Base-by-base conservation (phyloP, 371 early-diverging fungal species). In the Apophysomyces trapeziformis region DNA sequence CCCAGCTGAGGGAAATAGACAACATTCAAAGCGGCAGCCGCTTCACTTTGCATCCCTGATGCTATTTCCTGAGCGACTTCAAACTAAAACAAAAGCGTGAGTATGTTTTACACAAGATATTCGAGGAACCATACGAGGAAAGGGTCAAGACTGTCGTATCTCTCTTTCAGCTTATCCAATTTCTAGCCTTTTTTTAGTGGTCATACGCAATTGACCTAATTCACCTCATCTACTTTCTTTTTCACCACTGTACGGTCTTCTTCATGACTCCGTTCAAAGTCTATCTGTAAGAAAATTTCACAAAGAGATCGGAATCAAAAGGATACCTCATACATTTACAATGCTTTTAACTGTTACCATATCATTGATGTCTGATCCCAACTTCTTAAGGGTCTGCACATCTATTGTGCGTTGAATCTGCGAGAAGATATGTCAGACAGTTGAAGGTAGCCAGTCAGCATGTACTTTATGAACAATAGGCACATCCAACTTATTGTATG, bases 1-100 rank as follows among this genome's bases (percentile, higher is more conserved):
- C 94, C 94, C 4, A 94, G 81, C 75, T 91, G 90, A 4, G 94
- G 94, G 70, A 93, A 93, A 68, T 94, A 94, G 7, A 94, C 86
- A 6, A 93, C 92, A 60, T 91, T 91, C 58, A 92, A 66, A 0
- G 78, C 66, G 5, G 75, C 68, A 0, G 84, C 78, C 58, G 87
- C 73, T 14, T 78, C 72, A 8, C 70, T 57, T 0, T 90, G 90
- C 7, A 93, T 71, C 1, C 65, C 71, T 8, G 58, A 46, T 18
- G 80, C 79, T 12, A 93, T 84, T 21, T 87, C 84, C 45, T 77
- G 75, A 2, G 92, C 92, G 0, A 89, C 86, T 50, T 84, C 69
- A 0, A 86, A 81, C 87, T 91, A 59, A 44, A 61, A 35, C 26
- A 9, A 50, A 63, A 56, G 57, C n/a, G 7, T 7, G 26, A 16